These are phyloP conservation scores for Ophiostoma sp. DNA, from an alignment of 2,329 filamentous ascomycete species.

Conservation along the genomic window DNA sequence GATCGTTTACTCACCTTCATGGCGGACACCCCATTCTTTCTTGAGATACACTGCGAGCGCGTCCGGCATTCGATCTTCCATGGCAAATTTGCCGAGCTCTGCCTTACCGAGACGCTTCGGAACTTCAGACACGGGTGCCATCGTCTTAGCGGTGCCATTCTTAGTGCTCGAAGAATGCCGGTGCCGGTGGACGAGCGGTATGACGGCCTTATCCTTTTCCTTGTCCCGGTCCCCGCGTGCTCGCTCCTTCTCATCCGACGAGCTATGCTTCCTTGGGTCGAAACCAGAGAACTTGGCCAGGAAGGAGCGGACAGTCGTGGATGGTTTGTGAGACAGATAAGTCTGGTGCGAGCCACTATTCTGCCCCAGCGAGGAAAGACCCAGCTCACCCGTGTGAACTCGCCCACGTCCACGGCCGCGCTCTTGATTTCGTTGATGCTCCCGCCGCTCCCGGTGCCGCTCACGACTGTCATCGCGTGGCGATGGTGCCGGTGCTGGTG, in stretches of 20 bases:
- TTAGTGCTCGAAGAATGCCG: background rate
- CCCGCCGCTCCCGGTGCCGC: slow-evolving; percentile 22
- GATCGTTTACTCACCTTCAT: slow-evolving; percentile 47
- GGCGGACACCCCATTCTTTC: slow-evolving; percentile 56
- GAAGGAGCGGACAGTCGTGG: slow-evolving; percentile 5
- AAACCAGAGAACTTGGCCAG: background rate
- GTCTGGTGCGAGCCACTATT: background rate
- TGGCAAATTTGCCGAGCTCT: slow-evolving; percentile 70
- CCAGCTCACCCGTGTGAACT: background rate
- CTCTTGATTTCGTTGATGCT: slow-evolving; percentile 1
- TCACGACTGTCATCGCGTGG: background rate
- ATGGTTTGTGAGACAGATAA: slow-evolving; percentile 12
- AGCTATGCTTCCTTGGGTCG: background rate
- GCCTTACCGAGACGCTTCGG: slow-evolving; percentile 45
- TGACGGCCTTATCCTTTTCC: background rate
- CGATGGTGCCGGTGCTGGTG: background rate
- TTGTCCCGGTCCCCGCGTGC: background rate
- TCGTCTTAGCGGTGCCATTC: background rate
- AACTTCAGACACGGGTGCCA: background rate
- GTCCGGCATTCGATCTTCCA: slow-evolving; percentile 72
- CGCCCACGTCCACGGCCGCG: background rate
- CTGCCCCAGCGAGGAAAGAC: background rate
- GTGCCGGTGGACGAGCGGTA: background rate
- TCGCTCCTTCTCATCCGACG: background rate
- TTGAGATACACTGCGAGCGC: slow-evolving; percentile 66